phyloP scores from a whole-genome alignment of 495 filamentous ascomycete species.

The Talaromyces adpressus region DNA sequence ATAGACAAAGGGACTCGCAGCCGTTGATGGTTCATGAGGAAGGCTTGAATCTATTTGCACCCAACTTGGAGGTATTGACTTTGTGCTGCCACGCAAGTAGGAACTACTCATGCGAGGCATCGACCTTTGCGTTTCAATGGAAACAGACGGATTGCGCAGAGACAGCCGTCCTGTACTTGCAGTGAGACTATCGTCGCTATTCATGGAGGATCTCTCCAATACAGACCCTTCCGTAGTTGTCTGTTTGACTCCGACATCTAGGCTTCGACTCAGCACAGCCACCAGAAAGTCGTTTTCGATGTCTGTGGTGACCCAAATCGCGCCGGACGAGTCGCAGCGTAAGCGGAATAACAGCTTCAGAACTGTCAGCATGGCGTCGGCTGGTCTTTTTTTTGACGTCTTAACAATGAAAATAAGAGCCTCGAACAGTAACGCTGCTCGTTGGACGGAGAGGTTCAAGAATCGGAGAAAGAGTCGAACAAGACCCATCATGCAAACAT shows the following conservation, averaged over 20 bases:
- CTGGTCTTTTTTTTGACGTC: slow-evolving; percentile 31
- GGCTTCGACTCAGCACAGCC: slow-evolving; percentile 60
- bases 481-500: slow-evolving; percentile 35
- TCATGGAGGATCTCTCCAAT: slow-evolving; percentile 12
- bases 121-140: slow-evolving; percentile 1
- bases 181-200: slow-evolving; percentile 11
- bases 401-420: slow-evolving; percentile 21
- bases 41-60: slow-evolving; percentile 43
- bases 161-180: slow-evolving; percentile 4
- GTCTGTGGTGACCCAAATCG: slow-evolving; percentile 57
- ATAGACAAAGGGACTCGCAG: slow-evolving; percentile 39
- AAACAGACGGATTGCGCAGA: slow-evolving; percentile 11
- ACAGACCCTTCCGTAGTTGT: slow-evolving; percentile 8
- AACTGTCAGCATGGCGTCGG: slow-evolving; percentile 68
- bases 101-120: slow-evolving; percentile 10
- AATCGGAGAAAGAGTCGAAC: slow-evolving; percentile 39
- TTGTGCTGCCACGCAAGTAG: slow-evolving; percentile 29
- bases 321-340: slow-evolving; percentile 68
- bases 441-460: slow-evolving; percentile 30
- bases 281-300: slow-evolving; percentile 68
- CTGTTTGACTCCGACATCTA: slow-evolving; percentile 28
- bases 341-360: slow-evolving; percentile 82
- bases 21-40: slow-evolving; percentile 43
- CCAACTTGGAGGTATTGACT: slow-evolving; percentile 47
- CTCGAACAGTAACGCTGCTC: slow-evolving; percentile 32